Evolutionary conservation across 2,329 filamentous ascomycete genomes (phyloP).

Genomic region (Beauveria sp.): DNA sequence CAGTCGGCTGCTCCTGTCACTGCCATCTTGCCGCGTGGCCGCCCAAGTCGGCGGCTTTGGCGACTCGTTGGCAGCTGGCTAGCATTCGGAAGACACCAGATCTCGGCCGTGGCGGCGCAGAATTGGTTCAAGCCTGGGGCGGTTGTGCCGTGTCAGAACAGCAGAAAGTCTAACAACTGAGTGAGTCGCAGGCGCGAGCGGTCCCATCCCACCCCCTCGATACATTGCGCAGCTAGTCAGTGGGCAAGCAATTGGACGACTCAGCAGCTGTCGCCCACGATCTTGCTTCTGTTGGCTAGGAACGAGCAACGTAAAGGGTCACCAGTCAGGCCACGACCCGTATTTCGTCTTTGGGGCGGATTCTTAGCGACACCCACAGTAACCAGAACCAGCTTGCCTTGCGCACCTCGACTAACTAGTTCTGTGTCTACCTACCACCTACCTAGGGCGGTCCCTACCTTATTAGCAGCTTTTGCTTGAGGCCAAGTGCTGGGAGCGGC

Average conservation of each 20-base stretch:
- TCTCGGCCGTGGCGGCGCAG: background rate
- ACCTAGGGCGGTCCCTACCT: constrained; percentile 10
- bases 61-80: background rate
- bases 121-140: background rate
- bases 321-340: constrained; percentile 10
- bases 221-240: constrained; percentile 4
- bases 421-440: background rate
- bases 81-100: background rate
- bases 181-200: constrained; percentile 3
- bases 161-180: constrained; percentile 7
- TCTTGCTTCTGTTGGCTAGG: constrained; percentile 3
- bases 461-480: constrained; percentile 11
- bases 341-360: constrained; percentile 6
- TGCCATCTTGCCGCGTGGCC: background rate
- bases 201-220: background rate
- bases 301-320: constrained; percentile 3
- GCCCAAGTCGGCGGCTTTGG: background rate
- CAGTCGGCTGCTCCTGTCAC: background rate
- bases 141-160: background rate
- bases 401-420: background rate
- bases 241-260: constrained; percentile 1
- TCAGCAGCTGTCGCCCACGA: constrained; percentile 5
- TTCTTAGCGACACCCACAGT: constrained; percentile 4
- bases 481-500: constrained; percentile 29
- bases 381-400: background rate